Evolutionary conservation across 495 filamentous ascomycete species (phyloP).

Genomic region (Aspergillus affinis): DNA sequence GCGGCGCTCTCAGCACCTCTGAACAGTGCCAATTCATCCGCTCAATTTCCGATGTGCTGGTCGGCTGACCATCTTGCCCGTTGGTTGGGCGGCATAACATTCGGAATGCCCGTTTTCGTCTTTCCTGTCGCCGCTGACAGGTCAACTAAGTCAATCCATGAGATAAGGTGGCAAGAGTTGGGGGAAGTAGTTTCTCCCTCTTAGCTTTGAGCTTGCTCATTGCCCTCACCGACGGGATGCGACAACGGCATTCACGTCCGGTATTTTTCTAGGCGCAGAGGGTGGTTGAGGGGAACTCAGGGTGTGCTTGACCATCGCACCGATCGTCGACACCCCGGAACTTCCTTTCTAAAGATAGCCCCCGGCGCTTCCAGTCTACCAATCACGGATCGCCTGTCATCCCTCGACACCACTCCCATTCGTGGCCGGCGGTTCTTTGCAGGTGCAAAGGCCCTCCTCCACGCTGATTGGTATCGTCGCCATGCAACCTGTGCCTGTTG

Average conservation of each 20-base stretch:
- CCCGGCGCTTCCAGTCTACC: constrained; percentile 30
- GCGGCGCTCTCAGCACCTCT: neutral
- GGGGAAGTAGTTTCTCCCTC: neutral
- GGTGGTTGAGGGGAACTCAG: neutral
- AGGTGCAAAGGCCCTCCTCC: constrained; percentile 8
- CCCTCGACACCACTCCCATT: constrained; percentile 8
- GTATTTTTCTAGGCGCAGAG: neutral
- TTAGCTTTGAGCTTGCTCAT: neutral
- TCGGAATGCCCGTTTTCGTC: constrained; percentile 14
- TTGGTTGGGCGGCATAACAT: neutral
- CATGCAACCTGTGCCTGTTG: constrained; percentile 9
- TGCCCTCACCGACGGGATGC: neutral
- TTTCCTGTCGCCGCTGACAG: constrained; percentile 3
- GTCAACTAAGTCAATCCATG: neutral
- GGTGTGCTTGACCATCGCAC: neutral
- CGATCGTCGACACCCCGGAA: neutral
- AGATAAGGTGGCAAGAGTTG: neutral
- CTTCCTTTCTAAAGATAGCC: constrained; percentile 33
- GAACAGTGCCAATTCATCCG: constrained; percentile 6
- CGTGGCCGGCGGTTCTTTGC: constrained; percentile 26
- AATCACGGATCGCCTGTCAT: constrained; percentile 19
- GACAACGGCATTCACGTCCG: neutral
- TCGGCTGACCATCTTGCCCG: constrained; percentile 13
- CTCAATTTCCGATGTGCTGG: constrained; percentile 9
- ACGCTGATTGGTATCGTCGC: constrained; percentile 21